Conservation (phyloP, 495 filamentous ascomycete species). For the Aspergillus taichungensis region DNA sequence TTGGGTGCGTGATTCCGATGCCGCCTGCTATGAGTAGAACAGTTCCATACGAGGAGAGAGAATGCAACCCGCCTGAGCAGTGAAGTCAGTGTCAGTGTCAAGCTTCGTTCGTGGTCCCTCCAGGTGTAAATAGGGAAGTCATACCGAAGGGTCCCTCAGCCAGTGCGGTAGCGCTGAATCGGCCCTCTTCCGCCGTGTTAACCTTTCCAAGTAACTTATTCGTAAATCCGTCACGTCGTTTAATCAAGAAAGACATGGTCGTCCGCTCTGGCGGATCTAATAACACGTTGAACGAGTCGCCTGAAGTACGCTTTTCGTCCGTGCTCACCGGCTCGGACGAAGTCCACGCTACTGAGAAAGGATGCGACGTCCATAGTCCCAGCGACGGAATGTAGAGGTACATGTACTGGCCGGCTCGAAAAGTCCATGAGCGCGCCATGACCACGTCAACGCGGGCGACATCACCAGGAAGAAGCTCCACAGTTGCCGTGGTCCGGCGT, state of each 20-base stretch:
- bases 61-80: slow-evolving; percentile 35
- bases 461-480: slow-evolving; percentile 44
- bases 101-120: background rate
- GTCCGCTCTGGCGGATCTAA: slow-evolving; percentile 23
- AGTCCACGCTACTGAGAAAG: slow-evolving; percentile 50
- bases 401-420: slow-evolving; percentile 45
- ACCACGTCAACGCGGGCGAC: slow-evolving; percentile 42
- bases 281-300: slow-evolving; percentile 27
- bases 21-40: slow-evolving; percentile 48
- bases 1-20: slow-evolving; percentile 52
- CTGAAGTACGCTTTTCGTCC: slow-evolving; percentile 23
- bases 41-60: slow-evolving; percentile 44
- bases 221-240: slow-evolving; percentile 47
- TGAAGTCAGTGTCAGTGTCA: background rate
- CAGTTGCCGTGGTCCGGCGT: slow-evolving; percentile 34
- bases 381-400: slow-evolving; percentile 47
- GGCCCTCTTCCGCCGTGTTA: slow-evolving; percentile 26
- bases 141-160: slow-evolving; percentile 51
- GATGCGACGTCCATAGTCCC: slow-evolving; percentile 46
- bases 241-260: slow-evolving; percentile 45
- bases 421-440: slow-evolving; percentile 39
- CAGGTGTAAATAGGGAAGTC: background rate
- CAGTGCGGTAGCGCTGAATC: slow-evolving; percentile 37
- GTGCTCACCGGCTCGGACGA: slow-evolving; percentile 8
- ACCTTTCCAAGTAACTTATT: slow-evolving; percentile 40